Conservation (phyloP, 2,329 filamentous ascomycete species). For the Pseudocercospora pini-densiflorae region DNA sequence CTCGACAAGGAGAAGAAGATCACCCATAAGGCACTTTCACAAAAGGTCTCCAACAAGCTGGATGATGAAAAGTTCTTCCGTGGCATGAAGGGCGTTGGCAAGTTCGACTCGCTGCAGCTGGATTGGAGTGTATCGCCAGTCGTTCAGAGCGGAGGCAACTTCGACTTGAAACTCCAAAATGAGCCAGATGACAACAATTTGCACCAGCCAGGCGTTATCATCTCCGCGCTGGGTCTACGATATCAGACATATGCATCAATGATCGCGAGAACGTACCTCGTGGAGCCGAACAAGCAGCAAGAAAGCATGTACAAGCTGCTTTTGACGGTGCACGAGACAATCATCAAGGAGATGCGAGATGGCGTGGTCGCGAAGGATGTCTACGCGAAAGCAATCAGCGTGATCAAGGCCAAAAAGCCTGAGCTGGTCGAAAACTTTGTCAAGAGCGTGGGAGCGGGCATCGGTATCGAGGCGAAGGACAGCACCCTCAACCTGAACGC, state of each 20-base stretch:
- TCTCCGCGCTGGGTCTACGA: constrained; percentile 86
- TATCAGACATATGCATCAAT: constrained; percentile 96
- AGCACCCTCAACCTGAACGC: constrained; percentile 79
- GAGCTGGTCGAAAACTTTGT: constrained; percentile 94
- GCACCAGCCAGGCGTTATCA: constrained; percentile 83
- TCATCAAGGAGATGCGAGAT: constrained; percentile 88
- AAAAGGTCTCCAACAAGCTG: constrained; percentile 87
- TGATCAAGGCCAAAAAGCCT: constrained; percentile 88
- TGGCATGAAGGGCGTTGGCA: constrained; percentile 77
- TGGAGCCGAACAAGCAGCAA: constrained; percentile 95
- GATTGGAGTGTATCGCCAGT: constrained; percentile 95
- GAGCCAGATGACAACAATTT: constrained; percentile 80
- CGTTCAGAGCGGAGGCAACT: constrained; percentile 87
- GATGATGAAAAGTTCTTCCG: constrained; percentile 96
- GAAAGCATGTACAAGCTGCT: constrained; percentile 94
- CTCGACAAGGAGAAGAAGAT: constrained; percentile 97
- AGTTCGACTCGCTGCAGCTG: constrained; percentile 85
- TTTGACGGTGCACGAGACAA: constrained; percentile 80
- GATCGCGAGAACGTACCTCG: constrained; percentile 91
- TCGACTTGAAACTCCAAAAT: constrained; percentile 80
- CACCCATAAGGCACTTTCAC: constrained; percentile 82
- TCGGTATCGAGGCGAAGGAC: constrained; percentile 91
- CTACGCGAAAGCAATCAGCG: constrained; percentile 80
- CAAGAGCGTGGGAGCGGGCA: constrained; percentile 88
- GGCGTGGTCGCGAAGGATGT: constrained; percentile 86